Base-by-base conservation (phyloP, 768 basidiomycete species). In the Calocybe gangraenosa region DNA sequence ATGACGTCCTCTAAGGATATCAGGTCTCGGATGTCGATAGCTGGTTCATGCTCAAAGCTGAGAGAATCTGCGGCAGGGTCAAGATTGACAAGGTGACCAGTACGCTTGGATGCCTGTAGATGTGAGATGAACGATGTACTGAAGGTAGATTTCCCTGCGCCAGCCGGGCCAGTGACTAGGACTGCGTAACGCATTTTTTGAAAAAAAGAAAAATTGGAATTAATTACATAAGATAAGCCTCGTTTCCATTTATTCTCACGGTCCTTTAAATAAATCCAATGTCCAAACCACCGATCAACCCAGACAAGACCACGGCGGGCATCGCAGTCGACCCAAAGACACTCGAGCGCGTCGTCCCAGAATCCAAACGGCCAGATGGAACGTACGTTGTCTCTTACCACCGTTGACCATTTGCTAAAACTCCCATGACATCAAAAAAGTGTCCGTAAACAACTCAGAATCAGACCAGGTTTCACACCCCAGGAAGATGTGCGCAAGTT, bases 81-180 rank as follows among this genome's bases (percentile, higher is more conserved):
- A 50, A 98, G 82, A 66, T 98, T 99, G 63, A 98, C 89, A 40
- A 97, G 82, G 70, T 98, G 94, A 0, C 81, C 90, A 0, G 83
- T 80, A 7, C 96, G 79, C 51, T 81, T 87, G 39, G 92, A 78
- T 2, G 87, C 75, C 46, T 77, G 80, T 3, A 97, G 80, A 66
- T 98, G 95, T 8, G 89, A 93, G 48, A 98, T 74, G 53, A 97
- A 82, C 0, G 93, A 80, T 17, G 78, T 72, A 55, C 89, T 87
- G 59, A 99, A 95, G 0, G 96, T 98, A 0, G 92, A 91, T 70
- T 99, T 99, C 40, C 96, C 96, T 11, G 96, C 92, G 40, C 96
- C 96, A 2, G 96, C 96, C 38, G 96, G 96, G n/a, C 96, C 96
- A 44, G 86, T 88, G 40, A 92, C 79, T 37, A 92, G 76, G 21